Evolutionary conservation across 176 grass and related monocot species (phyloP), one percentile per base, ranked within the genome.

Genomic region (Olyra latifolia): DNA sequence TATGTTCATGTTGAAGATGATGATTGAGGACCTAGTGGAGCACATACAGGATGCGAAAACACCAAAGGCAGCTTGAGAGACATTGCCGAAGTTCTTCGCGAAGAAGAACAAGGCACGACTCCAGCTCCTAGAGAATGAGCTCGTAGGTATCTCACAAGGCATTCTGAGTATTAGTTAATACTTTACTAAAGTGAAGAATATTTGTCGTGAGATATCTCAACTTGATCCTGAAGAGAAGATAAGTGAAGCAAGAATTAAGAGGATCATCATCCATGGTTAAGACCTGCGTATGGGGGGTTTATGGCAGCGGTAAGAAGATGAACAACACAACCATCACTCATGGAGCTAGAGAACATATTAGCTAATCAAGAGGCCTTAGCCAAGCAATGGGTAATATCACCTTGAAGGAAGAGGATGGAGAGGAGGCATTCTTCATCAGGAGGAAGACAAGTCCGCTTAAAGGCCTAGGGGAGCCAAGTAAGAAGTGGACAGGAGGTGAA

Each of bases 51-150:
- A 44, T 10, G 42, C 0, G 1, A 10, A 44, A 7, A 44, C 42
- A 10, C 42, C 42, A 10, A 35, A 3, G 32, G 32, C 32, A 35
- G 5, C 32, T 4, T 35, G 5, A 4, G 32, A 35, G 32, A 35
- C 32, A 35, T 35, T 35, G 32, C 4, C 2, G 5, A 35, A 35
- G 4, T 35, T 3, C 2, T 35, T 35, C 32, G 2, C 32, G 4
- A 35, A 35, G 32, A 0, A 7, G 9, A 82, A 82, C n/a, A 25
- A 54, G 8, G 29, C 10, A 1, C 50, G 19, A 15, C 72, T 78
- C 28, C 46, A 85, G 57, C 82, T 85, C n/a, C 11, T 85, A 0
- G 72, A 78, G 27, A 77, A 45, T 16, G 10, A 69, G 35, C 30
- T 85, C 1, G 45, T 68, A 63, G 16, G 9, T 43, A 38, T 84